Evolutionary conservation across 768 basidiomycete species (phyloP).

Genomic region (Fistulinella prunicolor): DNA sequence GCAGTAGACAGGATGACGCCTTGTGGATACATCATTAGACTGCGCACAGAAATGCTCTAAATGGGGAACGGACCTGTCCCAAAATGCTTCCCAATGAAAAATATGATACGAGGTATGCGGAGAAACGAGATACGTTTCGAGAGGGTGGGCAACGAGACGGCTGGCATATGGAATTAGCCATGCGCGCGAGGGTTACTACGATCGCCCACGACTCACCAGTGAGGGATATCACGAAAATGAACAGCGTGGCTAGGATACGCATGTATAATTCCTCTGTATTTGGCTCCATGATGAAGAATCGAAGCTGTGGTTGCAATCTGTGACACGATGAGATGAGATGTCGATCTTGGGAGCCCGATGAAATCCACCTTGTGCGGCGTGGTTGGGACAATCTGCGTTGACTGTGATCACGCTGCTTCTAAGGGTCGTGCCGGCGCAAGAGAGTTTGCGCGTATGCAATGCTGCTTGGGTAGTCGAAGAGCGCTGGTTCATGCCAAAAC

Average conservation of each 20-base stretch:
- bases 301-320: not conserved
- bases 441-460: too few relatives aligned
- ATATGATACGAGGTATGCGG: conserved; percentile 62
- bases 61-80: conserved; percentile 55
- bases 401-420: not conserved
- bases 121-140: conserved; percentile 53
- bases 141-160: conserved; percentile 71
- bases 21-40: conserved; percentile 12
- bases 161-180: conserved; percentile 29
- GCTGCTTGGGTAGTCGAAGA: not conserved
- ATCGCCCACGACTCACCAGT: conserved; percentile 46
- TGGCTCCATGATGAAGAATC: not conserved
- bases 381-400: too few relatives aligned
- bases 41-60: not conserved
- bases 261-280: conserved; percentile 1
- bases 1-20: conserved; percentile 83
- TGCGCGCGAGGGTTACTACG: not conserved
- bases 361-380: conserved; percentile 1
- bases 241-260: conserved; percentile 25
- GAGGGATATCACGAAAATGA: conserved; percentile 60
- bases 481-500: not conserved
- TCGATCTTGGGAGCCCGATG: not conserved
- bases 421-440: too few relatives aligned
- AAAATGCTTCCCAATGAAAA: conserved; percentile 87
- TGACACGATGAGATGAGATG: not conserved